Conservation (phyloP, 495 filamentous ascomycete genomes). For the Bacidia rubella region DNA sequence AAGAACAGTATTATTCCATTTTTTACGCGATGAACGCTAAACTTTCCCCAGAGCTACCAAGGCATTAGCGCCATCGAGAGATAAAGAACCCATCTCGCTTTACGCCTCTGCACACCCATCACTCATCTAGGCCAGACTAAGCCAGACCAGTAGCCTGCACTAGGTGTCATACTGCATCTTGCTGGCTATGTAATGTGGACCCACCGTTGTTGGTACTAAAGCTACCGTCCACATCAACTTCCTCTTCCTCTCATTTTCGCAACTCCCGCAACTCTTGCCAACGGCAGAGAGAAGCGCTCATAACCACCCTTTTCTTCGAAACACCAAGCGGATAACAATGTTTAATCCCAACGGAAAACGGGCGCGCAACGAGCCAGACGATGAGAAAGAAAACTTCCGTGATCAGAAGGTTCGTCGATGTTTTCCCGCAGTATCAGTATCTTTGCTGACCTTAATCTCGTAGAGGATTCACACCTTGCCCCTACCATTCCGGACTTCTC, state of each 20-base stretch:
- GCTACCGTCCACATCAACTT: neutral
- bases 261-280: neutral
- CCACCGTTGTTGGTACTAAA: neutral
- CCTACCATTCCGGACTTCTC: conserved; percentile 27
- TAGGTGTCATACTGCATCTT: neutral
- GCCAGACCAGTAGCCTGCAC: too few relatives aligned
- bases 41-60: neutral
- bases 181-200: neutral
- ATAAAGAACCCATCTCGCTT: neutral
- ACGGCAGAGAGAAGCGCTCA: too few relatives aligned
- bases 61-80: neutral
- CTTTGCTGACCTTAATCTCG: neutral
- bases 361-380: conserved; percentile 14
- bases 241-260: neutral
- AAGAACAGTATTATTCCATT: too few relatives aligned
- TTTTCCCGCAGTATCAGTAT: neutral
- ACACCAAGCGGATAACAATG: neutral
- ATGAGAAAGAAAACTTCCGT: conserved; percentile 9
- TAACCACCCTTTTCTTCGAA: neutral
- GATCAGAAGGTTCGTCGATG: conserved; percentile 11
- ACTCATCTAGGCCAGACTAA: neutral
- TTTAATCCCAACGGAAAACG: conserved; percentile 11
- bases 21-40: too few relatives aligned
- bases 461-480: conserved; percentile 23
- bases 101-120: neutral